phyloP scores from a whole-genome alignment of 75 land plant species.

The Picea glauca region DNA sequence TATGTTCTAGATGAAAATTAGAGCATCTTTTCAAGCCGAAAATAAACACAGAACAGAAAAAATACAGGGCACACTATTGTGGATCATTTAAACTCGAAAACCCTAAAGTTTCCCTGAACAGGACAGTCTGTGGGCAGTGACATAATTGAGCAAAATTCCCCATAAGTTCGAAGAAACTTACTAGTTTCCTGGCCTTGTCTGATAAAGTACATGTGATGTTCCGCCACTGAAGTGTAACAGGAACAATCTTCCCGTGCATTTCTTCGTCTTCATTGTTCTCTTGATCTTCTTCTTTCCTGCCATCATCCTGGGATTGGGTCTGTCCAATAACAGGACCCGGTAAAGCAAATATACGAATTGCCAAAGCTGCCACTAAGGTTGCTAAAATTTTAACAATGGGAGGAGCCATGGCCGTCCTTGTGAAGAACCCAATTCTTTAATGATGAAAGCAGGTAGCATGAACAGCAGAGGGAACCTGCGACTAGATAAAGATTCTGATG shows the following conservation, averaged over 20 bases:
- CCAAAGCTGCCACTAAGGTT: conserved; percentile 1
- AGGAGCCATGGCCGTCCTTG: too few species aligned
- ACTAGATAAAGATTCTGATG: too few species aligned
- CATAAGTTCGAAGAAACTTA: conserved; percentile 12
- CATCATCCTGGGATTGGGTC: not conserved
- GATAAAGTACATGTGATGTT: conserved; percentile 59
- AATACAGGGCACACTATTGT: not conserved
- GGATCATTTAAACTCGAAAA: not conserved
- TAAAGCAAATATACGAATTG: conserved; percentile 8
- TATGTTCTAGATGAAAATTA: too few species aligned
- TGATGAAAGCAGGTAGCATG: too few species aligned
- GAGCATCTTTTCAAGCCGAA: not conserved
- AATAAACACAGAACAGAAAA: not conserved
- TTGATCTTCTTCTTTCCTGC: not conserved
- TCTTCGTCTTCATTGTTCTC: not conserved
- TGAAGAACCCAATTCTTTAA: too few species aligned
- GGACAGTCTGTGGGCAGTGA: not conserved
- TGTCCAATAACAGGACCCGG: not conserved
- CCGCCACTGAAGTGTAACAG: conserved; percentile 59
- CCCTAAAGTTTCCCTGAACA: not conserved
- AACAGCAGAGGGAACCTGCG: too few species aligned
- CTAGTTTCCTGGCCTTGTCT: conserved; percentile 49
- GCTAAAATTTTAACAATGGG: too few species aligned
- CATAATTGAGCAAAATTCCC: not conserved
- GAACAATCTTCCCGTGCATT: conserved; percentile 25